Evolutionary conservation across 2,329 filamentous ascomycete species (phyloP).

Genomic region (Alternaria dauci): DNA sequence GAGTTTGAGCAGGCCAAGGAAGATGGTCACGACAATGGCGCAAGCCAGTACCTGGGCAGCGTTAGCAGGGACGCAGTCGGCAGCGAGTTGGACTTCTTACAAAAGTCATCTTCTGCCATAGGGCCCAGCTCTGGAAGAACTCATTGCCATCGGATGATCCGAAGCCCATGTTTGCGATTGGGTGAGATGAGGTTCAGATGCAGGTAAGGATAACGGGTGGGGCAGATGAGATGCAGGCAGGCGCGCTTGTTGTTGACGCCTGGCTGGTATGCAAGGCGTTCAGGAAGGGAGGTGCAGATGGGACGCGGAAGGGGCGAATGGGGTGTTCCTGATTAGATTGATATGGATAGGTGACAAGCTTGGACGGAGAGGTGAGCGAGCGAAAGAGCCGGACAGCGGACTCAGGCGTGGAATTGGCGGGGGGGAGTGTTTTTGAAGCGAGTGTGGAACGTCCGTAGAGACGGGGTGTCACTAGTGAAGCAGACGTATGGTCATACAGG

Average conservation of each 20-base stretch:
- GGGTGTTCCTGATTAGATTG: not conserved
- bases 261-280: slow-evolving; percentile 8
- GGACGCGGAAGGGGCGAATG: not conserved
- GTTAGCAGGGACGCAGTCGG: slow-evolving; percentile 32
- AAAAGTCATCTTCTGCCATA: slow-evolving; percentile 92
- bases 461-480: slow-evolving; percentile 44
- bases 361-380: slow-evolving; percentile 22
- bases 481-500: slow-evolving; percentile 21
- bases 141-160: slow-evolving; percentile 39
- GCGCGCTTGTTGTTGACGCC: slow-evolving; percentile 17
- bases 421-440: slow-evolving; percentile 40
- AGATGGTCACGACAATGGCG: slow-evolving; percentile 74
- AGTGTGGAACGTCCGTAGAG: slow-evolving; percentile 40
- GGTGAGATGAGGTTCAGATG: slow-evolving; percentile 22
- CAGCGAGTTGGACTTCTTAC: slow-evolving; percentile 62
- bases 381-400: slow-evolving; percentile 18
- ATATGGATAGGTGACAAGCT: slow-evolving; percentile 15
- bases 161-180: slow-evolving; percentile 30
- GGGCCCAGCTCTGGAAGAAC: slow-evolving; percentile 68
- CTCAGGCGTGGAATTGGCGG: slow-evolving; percentile 26
- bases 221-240: slow-evolving; percentile 24
- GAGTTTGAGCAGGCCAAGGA: slow-evolving; percentile 73
- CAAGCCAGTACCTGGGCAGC: slow-evolving; percentile 71
- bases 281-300: slow-evolving; percentile 28
- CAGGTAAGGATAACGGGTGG: slow-evolving; percentile 32